These are phyloP conservation scores for Aspergillus melleus DNA, from an alignment of 2,329 filamentous ascomycete species.

Conservation along the genomic window DNA sequence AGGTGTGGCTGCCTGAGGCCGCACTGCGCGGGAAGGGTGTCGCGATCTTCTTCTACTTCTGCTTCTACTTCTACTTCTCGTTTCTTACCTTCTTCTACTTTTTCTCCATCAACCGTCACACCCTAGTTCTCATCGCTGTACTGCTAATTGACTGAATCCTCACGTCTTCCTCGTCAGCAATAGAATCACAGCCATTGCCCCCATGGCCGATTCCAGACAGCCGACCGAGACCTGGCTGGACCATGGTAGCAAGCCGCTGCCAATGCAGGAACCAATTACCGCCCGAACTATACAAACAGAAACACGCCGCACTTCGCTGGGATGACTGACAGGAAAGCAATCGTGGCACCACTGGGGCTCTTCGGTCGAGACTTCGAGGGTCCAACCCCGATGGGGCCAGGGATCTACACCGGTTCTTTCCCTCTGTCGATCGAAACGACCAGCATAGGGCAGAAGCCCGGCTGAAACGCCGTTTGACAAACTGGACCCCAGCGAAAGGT, in stretches of 20 bases:
- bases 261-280: slow-evolving; percentile 1
- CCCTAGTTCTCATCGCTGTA: neutral
- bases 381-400: neutral
- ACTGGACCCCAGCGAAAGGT: neutral
- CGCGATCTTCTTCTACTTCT: neutral
- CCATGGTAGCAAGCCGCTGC: slow-evolving; percentile 1
- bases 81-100: neutral
- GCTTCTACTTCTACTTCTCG: neutral
- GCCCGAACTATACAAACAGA: neutral
- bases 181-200: too few relatives aligned
- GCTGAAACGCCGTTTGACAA: neutral
- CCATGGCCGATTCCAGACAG: neutral
- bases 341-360: neutral
- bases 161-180: neutral
- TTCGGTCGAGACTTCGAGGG: neutral
- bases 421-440: slow-evolving; percentile 6
- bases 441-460: slow-evolving; percentile 10
- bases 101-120: neutral
- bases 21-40: neutral
- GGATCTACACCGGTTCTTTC: slow-evolving; percentile 4
- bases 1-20: neutral
- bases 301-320: neutral
- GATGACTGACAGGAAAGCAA: neutral
- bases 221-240: neutral
- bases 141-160: neutral